phyloP scores from a whole-genome alignment of 148 eudicot genomes.

The Hydrangea macrophylla region DNA sequence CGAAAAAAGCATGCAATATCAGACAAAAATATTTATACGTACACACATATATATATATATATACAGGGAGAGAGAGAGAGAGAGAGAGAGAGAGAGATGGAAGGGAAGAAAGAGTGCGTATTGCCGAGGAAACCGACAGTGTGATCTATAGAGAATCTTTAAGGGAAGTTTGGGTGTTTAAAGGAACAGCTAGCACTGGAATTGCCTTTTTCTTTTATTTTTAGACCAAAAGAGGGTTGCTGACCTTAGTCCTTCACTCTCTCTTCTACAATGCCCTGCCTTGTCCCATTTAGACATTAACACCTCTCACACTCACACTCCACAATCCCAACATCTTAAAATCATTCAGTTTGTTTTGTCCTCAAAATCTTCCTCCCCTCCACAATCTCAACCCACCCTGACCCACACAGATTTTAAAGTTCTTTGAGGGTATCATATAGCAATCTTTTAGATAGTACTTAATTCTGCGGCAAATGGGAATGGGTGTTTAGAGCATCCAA shows the following conservation, averaged over 20 bases:
- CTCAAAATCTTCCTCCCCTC: not conserved
- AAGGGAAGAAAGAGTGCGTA: not conserved
- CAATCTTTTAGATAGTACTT: too few species aligned
- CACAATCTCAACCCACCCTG: not conserved
- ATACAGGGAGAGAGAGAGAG: not conserved
- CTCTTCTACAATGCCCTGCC: not conserved
- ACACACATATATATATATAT: not conserved
- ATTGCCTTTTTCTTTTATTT: not conserved
- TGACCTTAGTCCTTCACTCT: not conserved
- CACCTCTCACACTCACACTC: not conserved
- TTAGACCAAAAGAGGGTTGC: not conserved
- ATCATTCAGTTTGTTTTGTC: not conserved
- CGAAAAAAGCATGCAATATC: not conserved
- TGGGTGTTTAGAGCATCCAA: too few species aligned
- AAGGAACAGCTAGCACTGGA: not conserved
- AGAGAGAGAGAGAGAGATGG: not conserved
- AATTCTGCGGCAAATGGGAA: too few species aligned
- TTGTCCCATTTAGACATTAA: not conserved
- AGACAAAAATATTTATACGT: not conserved
- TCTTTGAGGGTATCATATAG: not conserved
- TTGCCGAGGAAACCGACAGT: constrained; percentile 5
- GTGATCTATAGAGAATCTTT: not conserved
- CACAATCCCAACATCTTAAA: not conserved
- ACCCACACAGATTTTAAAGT: not conserved
- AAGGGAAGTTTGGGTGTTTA: not conserved